phyloP scores from a whole-genome alignment of 176 grass and related monocot species.

The Elymus sibiricus region DNA sequence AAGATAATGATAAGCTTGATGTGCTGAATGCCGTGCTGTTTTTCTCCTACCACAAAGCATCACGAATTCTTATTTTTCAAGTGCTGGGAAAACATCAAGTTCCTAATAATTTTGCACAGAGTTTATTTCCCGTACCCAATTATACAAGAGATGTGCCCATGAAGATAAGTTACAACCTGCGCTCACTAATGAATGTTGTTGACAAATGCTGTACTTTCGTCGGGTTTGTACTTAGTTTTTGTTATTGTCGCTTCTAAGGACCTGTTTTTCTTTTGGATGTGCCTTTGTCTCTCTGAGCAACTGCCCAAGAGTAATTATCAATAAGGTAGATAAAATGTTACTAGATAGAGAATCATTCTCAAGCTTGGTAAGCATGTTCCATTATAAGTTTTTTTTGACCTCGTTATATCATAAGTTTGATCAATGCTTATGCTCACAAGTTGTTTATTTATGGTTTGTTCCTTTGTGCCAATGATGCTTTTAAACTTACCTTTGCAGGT shows the following conservation, averaged over 20 bases:
- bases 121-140: neutral
- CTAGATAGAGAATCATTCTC: neutral
- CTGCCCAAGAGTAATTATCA: neutral
- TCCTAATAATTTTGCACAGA: neutral
- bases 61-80: neutral
- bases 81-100: neutral
- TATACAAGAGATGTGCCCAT: neutral
- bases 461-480: constrained; percentile 5
- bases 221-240: neutral
- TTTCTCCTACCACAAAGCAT: neutral
- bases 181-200: neutral
- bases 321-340: neutral
- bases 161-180: neutral
- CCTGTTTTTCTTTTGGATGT: neutral
- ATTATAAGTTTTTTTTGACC: neutral
- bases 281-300: neutral
- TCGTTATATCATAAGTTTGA: neutral
- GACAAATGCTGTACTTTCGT: neutral
- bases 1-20: neutral
- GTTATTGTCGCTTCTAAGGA: neutral
- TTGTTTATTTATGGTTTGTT: neutral
- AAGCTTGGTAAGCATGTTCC: neutral
- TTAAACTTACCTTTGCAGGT: constrained; percentile 54
- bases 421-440: neutral
- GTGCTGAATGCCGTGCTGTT: neutral